Evolutionary conservation across 148 eudicot genomes (phyloP).

Genomic region (Dianthus caryophyllus): DNA sequence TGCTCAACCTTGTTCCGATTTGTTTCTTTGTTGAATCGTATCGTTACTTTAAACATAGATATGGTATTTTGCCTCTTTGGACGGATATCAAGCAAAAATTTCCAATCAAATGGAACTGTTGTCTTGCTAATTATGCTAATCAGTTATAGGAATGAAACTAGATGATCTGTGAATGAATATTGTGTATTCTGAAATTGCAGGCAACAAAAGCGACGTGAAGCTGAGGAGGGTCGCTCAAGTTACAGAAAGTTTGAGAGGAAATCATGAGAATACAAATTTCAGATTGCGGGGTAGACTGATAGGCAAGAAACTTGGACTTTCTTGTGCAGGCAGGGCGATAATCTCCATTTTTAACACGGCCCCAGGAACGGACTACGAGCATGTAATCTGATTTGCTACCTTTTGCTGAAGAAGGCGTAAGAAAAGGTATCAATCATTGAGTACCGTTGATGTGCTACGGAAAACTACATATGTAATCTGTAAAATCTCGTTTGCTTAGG

Average conservation of each 20-base stretch:
- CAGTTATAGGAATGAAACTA: no score
- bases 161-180: background rate
- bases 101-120: no score
- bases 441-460: no score
- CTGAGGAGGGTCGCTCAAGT: slow-evolving; percentile 67
- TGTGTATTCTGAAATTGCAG: slow-evolving; percentile 30
- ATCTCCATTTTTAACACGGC: no score
- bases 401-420: background rate
- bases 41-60: no score
- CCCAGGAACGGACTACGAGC: background rate
- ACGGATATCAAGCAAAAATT: no score
- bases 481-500: background rate
- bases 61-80: background rate
- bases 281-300: background rate
- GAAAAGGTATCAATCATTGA: no score
- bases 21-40: no score
- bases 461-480: background rate
- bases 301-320: background rate
- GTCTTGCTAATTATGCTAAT: no score
- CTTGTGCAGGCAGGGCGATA: background rate
- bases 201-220: slow-evolving; percentile 81
- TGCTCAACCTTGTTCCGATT: background rate
- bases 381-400: background rate
- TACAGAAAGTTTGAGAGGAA: slow-evolving; percentile 59
- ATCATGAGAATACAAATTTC: slow-evolving; percentile 28